phyloP scores from a whole-genome alignment of 495 filamentous ascomycete species.

The Chlorociboria aeruginascens region DNA sequence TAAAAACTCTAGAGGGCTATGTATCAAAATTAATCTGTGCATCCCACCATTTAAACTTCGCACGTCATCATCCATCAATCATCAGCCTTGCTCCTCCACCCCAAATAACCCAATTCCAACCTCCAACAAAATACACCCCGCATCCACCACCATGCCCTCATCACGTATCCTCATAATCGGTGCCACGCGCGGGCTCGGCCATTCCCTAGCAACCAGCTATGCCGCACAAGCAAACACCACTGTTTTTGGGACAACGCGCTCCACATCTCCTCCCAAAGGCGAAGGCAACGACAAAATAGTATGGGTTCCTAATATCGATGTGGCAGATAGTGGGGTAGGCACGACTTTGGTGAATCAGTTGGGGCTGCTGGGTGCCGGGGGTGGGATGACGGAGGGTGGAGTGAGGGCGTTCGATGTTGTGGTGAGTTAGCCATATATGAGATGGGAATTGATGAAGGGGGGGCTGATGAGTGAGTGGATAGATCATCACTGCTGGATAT shows the following conservation, averaged over 20 bases:
- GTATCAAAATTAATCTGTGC: too few species aligned
- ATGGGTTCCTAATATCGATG: conserved; percentile 31
- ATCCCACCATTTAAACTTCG: too few species aligned
- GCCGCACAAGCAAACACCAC: conserved; percentile 29
- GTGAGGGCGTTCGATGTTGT: conserved; percentile 37
- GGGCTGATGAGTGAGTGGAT: neutral
- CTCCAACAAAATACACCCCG: neutral
- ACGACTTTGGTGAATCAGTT: conserved; percentile 34
- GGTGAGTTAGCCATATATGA: conserved; percentile 13
- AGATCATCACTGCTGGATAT: conserved; percentile 56
- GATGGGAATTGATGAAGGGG: neutral
- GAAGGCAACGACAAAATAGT: conserved; percentile 18
- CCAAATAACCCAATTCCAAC: too few species aligned
- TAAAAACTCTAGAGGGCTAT: too few species aligned
- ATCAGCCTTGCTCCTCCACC: too few species aligned
- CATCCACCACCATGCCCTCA: conserved; percentile 20
- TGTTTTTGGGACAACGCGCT: conserved; percentile 51
- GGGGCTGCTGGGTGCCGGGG: conserved; percentile 7
- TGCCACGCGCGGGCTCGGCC: conserved; percentile 54
- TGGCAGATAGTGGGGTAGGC: conserved; percentile 24
- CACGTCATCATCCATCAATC: too few species aligned
- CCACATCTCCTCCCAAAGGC: conserved; percentile 15
- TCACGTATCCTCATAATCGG: conserved; percentile 49
- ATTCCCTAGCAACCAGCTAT: conserved; percentile 47
- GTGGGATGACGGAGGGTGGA: conserved; percentile 18